Conservation (phyloP, 768 basidiomycete species). For the Chlorophyllum brunneum region DNA sequence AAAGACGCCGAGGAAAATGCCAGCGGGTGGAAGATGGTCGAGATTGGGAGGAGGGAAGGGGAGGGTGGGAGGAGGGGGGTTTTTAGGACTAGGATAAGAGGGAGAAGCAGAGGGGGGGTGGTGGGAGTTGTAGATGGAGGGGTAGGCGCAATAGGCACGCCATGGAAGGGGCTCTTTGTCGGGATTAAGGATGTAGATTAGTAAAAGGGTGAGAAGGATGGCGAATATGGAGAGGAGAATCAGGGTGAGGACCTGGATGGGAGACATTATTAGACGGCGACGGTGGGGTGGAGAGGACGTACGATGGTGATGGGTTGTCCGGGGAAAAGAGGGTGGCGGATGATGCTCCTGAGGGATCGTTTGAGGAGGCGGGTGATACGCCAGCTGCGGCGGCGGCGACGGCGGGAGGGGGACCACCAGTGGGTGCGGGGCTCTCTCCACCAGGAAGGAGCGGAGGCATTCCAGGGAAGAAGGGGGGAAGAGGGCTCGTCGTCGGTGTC, state of each 20-base stretch:
- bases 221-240: slow-evolving; percentile 78
- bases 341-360: slow-evolving; percentile 48
- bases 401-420: slow-evolving; percentile 55
- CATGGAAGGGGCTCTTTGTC: slow-evolving; percentile 95
- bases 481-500: slow-evolving; percentile 62
- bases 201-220: slow-evolving; percentile 76
- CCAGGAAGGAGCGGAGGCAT: slow-evolving; percentile 29
- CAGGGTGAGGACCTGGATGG: slow-evolving; percentile 26
- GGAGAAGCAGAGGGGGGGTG: slow-evolving; percentile 34
- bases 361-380: slow-evolving; percentile 47
- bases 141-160: slow-evolving; percentile 87
- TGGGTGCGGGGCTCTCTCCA: slow-evolving; percentile 43
- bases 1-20: slow-evolving; percentile 87
- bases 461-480: slow-evolving; percentile 38
- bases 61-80: slow-evolving; percentile 25
- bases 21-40: slow-evolving; percentile 75
- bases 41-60: slow-evolving; percentile 73
- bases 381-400: slow-evolving; percentile 50
- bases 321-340: slow-evolving; percentile 75
- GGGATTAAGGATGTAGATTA: slow-evolving; percentile 92
- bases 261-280: slow-evolving; percentile 9
- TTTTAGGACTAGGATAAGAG: slow-evolving; percentile 35
- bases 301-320: slow-evolving; percentile 81
- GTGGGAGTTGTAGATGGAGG: slow-evolving; percentile 40
- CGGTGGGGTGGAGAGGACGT: slow-evolving; percentile 25